Conservation (phyloP, 2,329 filamentous ascomycete genomes). For the Colletotrichum falcatum region DNA sequence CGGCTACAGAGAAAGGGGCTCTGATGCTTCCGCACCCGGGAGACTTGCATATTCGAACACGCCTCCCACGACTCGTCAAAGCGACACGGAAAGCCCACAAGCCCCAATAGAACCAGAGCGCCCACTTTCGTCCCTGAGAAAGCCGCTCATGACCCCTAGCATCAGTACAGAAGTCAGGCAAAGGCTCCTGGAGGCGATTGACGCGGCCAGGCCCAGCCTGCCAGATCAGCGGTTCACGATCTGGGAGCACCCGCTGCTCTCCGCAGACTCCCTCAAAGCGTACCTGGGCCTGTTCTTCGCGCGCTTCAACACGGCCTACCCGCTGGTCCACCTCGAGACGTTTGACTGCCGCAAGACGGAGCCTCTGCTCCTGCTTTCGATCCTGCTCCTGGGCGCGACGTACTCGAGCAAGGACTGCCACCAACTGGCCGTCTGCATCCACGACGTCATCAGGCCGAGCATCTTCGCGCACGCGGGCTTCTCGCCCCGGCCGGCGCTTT, state of each 20-base stretch:
- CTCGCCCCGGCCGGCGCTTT: constrained; percentile 68
- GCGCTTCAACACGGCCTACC: constrained; percentile 70
- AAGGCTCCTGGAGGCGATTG: constrained; percentile 62
- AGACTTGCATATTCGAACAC: background rate
- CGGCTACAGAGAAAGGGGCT: background rate
- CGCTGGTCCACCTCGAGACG: constrained; percentile 68
- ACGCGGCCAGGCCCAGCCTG: constrained; percentile 59
- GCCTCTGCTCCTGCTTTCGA: constrained; percentile 64
- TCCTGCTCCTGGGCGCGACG: constrained; percentile 71
- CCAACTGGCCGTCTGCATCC: constrained; percentile 70
- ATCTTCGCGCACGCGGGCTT: constrained; percentile 70
- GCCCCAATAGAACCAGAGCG: constrained; percentile 21
- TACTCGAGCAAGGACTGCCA: constrained; percentile 70
- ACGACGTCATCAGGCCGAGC: constrained; percentile 68
- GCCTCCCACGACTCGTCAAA: background rate
- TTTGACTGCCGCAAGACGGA: constrained; percentile 64
- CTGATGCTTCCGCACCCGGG: background rate
- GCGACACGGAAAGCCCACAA: background rate
- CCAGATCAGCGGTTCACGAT: constrained; percentile 60
- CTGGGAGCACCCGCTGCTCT: constrained; percentile 64
- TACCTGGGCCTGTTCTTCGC: constrained; percentile 72
- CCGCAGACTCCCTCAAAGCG: constrained; percentile 62
- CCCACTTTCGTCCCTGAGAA: constrained; percentile 45
- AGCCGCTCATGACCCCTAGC: constrained; percentile 42
- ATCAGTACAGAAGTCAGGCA: constrained; percentile 57